These are phyloP conservation scores for Penicillium riverlandense DNA, from an alignment of 495 filamentous ascomycete genomes.

Conservation along the genomic window DNA sequence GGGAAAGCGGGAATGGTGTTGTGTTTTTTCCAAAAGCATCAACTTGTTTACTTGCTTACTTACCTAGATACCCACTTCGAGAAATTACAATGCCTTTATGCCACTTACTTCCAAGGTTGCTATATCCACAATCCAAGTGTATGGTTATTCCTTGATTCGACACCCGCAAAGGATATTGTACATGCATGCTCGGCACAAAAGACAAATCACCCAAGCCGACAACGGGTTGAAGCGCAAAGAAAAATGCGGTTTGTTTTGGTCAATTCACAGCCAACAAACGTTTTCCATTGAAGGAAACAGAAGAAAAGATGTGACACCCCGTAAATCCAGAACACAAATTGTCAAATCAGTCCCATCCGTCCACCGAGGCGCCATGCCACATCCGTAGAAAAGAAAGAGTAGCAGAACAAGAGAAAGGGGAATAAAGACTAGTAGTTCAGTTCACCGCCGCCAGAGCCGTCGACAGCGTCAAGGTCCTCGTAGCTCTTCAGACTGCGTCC, in stretches of 20 bases:
- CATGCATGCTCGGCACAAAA: not conserved
- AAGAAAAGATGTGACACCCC: too few relatives aligned
- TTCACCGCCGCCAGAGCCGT: constrained; percentile 46
- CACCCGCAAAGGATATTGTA: not conserved
- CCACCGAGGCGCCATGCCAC: not conserved
- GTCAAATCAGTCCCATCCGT: too few relatives aligned
- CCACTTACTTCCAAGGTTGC: too few relatives aligned
- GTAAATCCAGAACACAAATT: not conserved
- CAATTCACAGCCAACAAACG: not conserved
- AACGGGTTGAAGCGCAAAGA: not conserved
- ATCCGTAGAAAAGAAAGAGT: not conserved
- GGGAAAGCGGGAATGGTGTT: too few relatives aligned
- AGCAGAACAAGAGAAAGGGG: not conserved
- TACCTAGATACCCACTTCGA: too few relatives aligned
- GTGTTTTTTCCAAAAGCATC: too few relatives aligned
- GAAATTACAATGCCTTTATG: too few relatives aligned
- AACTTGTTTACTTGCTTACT: too few relatives aligned
- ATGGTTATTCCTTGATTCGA: too few relatives aligned
- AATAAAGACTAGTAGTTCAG: constrained; percentile 49
- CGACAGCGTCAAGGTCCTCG: constrained; percentile 85
- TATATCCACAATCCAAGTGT: too few relatives aligned
- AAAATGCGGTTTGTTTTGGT: not conserved
- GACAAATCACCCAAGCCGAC: not conserved
- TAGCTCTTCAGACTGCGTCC: constrained; percentile 92
- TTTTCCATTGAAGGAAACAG: too few relatives aligned